Conservation (phyloP, 2,329 filamentous ascomycete genomes). For the Nigrospora sphaerica region DNA sequence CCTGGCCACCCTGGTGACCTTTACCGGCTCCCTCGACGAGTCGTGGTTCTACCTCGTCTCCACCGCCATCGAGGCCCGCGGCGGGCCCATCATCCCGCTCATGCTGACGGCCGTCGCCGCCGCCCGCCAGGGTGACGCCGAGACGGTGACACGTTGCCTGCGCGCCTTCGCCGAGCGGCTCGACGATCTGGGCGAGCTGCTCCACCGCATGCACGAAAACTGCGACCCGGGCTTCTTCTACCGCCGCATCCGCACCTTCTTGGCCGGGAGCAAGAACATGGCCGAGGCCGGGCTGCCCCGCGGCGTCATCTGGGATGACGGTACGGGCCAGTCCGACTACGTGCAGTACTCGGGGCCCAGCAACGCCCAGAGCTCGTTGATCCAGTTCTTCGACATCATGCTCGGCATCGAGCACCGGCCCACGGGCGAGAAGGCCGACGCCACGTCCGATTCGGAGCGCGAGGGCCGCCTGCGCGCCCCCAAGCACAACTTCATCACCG, state of each 20-base stretch:
- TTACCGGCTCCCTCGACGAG: conserved; percentile 91
- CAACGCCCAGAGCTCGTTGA: conserved; percentile 93
- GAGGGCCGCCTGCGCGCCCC: conserved; percentile 36
- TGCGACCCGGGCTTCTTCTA: conserved; percentile 96
- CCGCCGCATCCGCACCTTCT: conserved; percentile 88
- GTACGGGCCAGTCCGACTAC: conserved; percentile 59
- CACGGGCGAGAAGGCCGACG: conserved; percentile 63
- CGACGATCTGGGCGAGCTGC: conserved; percentile 71
- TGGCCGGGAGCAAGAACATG: conserved; percentile 98
- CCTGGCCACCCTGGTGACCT: conserved; percentile 78
- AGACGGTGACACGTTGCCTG: conserved; percentile 71
- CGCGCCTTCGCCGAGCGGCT: conserved; percentile 77
- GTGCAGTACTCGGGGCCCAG: conserved; percentile 88
- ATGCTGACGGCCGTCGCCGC: conserved; percentile 86
- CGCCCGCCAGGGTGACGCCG: conserved; percentile 61
- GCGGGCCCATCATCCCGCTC: conserved; percentile 76
- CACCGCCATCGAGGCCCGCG: conserved; percentile 89
- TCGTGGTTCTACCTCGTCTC: conserved; percentile 98
- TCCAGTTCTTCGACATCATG: conserved; percentile 94
- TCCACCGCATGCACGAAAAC: conserved; percentile 89
- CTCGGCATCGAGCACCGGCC: conserved; percentile 86
- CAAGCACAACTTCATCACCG: conserved; percentile 84
- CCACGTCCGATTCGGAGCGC: conserved; percentile 35
- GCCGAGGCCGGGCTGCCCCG: conserved; percentile 81
- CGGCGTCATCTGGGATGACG: conserved; percentile 83